Base-by-base conservation (phyloP, 1,284 basidiomycete genomes). In the Ustilago crameri region DNA sequence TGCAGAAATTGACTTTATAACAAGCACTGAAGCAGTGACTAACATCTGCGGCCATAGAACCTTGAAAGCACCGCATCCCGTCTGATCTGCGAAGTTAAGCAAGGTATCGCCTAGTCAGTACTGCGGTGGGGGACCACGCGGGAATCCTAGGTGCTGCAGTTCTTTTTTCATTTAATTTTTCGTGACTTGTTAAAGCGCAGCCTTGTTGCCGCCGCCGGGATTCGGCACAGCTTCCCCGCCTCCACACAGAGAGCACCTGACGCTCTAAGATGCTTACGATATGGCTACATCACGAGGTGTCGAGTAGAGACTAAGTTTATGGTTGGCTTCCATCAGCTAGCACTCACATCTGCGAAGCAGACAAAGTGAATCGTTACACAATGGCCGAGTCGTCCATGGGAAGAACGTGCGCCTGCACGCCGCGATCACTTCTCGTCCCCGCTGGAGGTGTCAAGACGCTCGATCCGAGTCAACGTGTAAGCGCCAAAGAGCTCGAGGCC, bases 111-210 rank as follows among this genome's bases (percentile, higher is more conserved):
- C 87, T 85, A 89, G 89, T 89, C 89, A 90, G 89, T 90, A 90
- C 89, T 89, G 90, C 86, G 89, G 89, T 90, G 89, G 89, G 89
- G 89, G 89, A 90, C 89, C 89, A 90, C 88, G 87, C 86, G 88
- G 89, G 89, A 90, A 90, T 90, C 89, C 89, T 89, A 86, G 88
- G 88, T 90, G 89, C 88, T 88, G 88, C 89, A 88, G 88, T 89
- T 89, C 87, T 87, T 71, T 53, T 42, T 52, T n/a, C 8, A 24
- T 43, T 10, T n/a, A 17, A 43, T 48, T 15, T 24, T 41, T 37
- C 40, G 38, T 24, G 12, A 10, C 3, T n/a, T n/a, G n/a, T n/a
- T n/a, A n/a, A n/a, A n/a, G n/a, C n/a, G n/a, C n/a, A n/a, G n/a
- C n/a, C n/a, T n/a, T n/a, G n/a, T n/a, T n/a, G n/a, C n/a, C n/a